Base-by-base conservation (phyloP, 441 rosid genomes). In the Omphalea diandra region DNA sequence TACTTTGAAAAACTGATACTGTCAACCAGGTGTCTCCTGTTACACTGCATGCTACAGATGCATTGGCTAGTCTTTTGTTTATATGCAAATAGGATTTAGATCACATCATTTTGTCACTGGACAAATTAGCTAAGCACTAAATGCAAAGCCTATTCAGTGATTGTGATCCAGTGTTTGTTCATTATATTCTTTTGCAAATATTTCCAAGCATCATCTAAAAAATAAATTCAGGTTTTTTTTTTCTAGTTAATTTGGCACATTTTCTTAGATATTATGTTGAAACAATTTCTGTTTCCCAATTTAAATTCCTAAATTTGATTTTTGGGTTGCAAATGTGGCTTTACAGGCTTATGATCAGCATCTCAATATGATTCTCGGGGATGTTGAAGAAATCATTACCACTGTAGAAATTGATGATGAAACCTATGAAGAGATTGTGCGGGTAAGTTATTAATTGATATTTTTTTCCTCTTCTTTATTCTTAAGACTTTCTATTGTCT, bases 261-360 rank as follows among this genome's bases (percentile, higher is more conserved):
- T 53, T 35, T 18, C 33, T 3, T 15, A 24, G 47, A 38, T n/a
- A 18, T 27, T 41, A 5, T 46, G 46, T 4, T 0, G 22, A 9
- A n/a, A 5, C 5, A 12, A 15, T 10, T 60, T 7, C 14, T 24
- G 20, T 29, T 38, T 74, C 55, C 52, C 52, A 11, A 36, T 44
- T 67, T 24, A 50, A 56, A 7, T 20, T 10, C 36, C 10, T 31
- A 17, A 12, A 22, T 40, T 52, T 44, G 15, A 43, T 64, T 36
- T 41, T 2, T 52, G 50, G 52, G 47, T 68, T 40, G 14, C 6
- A 6, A 40, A 63, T 69, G 0, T 78, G 65, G 70, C 7, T 76
- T 68, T 77, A 56, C 90, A 95, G 98, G 98, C 97, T 62, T 95
- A 93, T 77, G 99, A 95, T 86, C 97, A 95, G 85, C 99, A 95